Base-by-base conservation (phyloP, 2,329 filamentous ascomycete species). In the Diaporthe amygdali region DNA sequence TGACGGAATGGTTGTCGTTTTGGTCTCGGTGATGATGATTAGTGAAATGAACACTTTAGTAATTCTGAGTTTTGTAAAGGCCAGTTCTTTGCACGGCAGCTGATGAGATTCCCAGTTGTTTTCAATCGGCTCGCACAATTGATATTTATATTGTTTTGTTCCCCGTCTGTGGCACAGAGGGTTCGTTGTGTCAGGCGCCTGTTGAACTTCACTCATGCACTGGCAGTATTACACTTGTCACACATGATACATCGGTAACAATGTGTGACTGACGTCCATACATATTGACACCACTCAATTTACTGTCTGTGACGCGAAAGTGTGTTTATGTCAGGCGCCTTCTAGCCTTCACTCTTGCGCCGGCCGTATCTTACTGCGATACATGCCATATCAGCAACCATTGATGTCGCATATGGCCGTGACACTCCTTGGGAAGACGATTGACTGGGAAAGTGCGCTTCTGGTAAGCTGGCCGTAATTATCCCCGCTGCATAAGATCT, bases 231-330 rank as follows among this genome's bases (percentile, higher is more conserved):
- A 32, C 49, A 32, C 25, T 20, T 14, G 17, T 4, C 8, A n/a
- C 27, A 10, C 25, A 4, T 30, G 15, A 6, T 3, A 30, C 20
- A 51, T 6, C 30, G 25, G 6, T 32, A 32, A 5, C 27, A 52
- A n/a, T n/a, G n/a, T n/a, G 27, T 52, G 0, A 52, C 49, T 17
- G 49, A 12, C 15, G n/a, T 20, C 2, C 20, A 32, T 0, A 12
- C 25, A 0, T 20, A 7, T 51, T 30, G 7, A 52, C 5, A 17
- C 2, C 2, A 2, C 27, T 0, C 32, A 17, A 0, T n/a, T 3
- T 17, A 32, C 3, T 12, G 8, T 5, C 14, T 32, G 5, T 52
- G 15, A 52, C 27, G 17, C 8, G 10, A 39, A 39, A 17, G 27
- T n/a, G 8, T n/a, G 2, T 25, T 9, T 14, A 5, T 32, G 10